Evolutionary conservation across 2,329 filamentous ascomycete species (phyloP), one percentile per base, ranked within the genome.

Genomic region (Aphanoascus verrucosus): DNA sequence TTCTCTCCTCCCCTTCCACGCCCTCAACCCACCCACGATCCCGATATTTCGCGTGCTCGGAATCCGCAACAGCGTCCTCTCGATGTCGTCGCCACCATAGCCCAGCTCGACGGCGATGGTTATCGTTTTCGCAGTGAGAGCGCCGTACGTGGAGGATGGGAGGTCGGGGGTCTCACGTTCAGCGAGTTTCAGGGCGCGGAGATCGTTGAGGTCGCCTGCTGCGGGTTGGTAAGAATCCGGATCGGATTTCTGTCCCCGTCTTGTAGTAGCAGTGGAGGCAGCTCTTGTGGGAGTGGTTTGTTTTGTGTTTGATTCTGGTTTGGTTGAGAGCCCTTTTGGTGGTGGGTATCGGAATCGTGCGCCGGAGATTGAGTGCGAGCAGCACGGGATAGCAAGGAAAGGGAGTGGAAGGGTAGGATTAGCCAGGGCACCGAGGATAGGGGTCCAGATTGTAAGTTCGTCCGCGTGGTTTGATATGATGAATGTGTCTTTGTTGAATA

Each of bases 391-490:
- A 61, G 87, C 86, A 57, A 98, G 81, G 68, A 96, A 98, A 0
- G 89, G 85, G 9, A 85, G 85, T 1, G 79, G 72, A 0, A 85
- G 89, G 14, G 54, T 52, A 0, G 67, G 67, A 51, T 59, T 63
- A 1, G 72, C 64, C 1, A 88, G 72, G 5, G 81, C 80, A 0
- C 88, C 90, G 40, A 98, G 79, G 15, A 97, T 78, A 0, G 93
- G 93, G 0, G 93, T 97, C 93, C 93, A 98, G 0, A 88, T 82
- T 0, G 93, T 98, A 12, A 98, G 78, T 70, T 98, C 90, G 65
- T 98, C 93, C 9, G 91, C 91, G 67, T 98, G 93, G 65, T 98
- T 98, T 47, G 89, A 94, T 58, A 98, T 85, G 62, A 98, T 88
- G 68, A 98, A 98, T 0, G 88, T 94, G 28, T 82, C 81, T 14